phyloP scores from a whole-genome alignment of 768 basidiomycete genomes.

The Amanita phalloides region DNA sequence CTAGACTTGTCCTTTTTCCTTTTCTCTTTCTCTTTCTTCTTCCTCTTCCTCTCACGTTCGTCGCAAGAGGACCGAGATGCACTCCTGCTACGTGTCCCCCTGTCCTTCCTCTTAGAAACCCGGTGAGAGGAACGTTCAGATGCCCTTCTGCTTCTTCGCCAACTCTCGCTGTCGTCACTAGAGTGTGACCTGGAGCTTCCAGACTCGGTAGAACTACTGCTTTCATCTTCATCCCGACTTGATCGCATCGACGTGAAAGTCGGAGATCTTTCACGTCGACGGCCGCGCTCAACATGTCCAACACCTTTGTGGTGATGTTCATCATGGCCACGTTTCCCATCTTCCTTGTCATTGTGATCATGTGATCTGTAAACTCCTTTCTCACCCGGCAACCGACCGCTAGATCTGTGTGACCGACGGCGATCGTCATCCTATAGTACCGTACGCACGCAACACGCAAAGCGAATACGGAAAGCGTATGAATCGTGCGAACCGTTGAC shows the following conservation, averaged over 20 bases:
- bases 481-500: background rate
- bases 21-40: conserved; percentile 19
- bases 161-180: background rate
- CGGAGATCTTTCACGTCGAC: conserved; percentile 1
- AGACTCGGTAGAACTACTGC: background rate
- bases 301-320: background rate
- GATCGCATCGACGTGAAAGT: background rate
- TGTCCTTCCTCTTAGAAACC: conserved; percentile 10
- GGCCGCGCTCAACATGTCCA: background rate
- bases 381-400: background rate
- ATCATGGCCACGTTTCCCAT: background rate
- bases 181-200: conserved; percentile 3
- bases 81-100: conserved; percentile 10
- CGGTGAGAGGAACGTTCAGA: background rate
- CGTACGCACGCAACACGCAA: no score
- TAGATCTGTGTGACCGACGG: background rate
- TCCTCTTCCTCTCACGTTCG: conserved; percentile 23
- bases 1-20: conserved; percentile 20
- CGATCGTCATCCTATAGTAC: background rate
- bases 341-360: background rate
- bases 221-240: conserved; percentile 2
- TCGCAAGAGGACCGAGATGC: conserved; percentile 6
- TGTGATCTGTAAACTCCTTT: background rate
- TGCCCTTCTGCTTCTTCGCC: background rate
- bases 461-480: background rate